phyloP scores from a whole-genome alignment of 2,329 filamentous ascomycete genomes.

The Pseudocercospora fijiensis region DNA sequence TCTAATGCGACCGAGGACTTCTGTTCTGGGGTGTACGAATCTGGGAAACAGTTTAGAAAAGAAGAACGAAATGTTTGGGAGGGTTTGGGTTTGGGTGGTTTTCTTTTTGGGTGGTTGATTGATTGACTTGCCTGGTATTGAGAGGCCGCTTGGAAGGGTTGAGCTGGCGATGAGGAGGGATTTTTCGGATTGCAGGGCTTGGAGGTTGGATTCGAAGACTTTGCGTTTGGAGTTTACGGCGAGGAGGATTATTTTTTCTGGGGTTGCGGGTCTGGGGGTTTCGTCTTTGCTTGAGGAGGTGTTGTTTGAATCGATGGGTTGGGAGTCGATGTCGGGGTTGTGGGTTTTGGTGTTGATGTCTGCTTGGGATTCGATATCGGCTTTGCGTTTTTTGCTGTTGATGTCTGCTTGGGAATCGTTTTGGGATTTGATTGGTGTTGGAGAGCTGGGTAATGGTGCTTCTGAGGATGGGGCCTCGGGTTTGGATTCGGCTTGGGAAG shows the following conservation, averaged over 20 bases:
- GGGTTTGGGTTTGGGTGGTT: too few species aligned
- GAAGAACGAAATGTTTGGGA: too few species aligned
- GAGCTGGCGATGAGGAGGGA: constrained; percentile 35
- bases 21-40: constrained; percentile 20
- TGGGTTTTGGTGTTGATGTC: neutral
- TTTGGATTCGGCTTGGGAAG: constrained; percentile 15
- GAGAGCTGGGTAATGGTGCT: constrained; percentile 20
- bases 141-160: constrained; percentile 32
- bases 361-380: neutral
- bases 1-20: constrained; percentile 36
- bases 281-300: too few species aligned
- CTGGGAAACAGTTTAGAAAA: neutral
- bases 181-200: constrained; percentile 48
- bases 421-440: constrained; percentile 12
- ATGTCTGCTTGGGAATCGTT: neutral
- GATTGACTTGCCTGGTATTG: too few species aligned
- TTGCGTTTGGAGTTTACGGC: too few species aligned
- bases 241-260: too few species aligned
- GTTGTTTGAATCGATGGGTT: too few species aligned
- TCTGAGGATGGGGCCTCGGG: constrained; percentile 18
- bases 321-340: too few species aligned
- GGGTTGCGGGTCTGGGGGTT: too few species aligned
- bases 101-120: too few species aligned
- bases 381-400: neutral
- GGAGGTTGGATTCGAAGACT: constrained; percentile 51